Base-by-base conservation (phyloP, 2,329 filamentous ascomycete species). In the Pseudocercospora crystallina region DNA sequence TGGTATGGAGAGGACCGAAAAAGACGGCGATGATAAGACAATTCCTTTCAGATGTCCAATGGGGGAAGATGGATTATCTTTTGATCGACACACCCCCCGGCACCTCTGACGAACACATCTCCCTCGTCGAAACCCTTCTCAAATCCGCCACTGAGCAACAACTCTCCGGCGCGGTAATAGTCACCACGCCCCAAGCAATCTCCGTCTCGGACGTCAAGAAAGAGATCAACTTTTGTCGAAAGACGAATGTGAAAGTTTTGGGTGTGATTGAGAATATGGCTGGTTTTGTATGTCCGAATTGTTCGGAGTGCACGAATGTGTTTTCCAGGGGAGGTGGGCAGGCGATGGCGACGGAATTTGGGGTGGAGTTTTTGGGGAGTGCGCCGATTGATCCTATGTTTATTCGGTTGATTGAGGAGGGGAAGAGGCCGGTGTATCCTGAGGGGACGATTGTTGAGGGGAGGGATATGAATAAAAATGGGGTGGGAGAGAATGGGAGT, bases 11-110 rank as follows among this genome's bases (percentile, higher is more conserved):
- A 46, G 94, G 94, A 0, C 94, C 94, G 2, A 99, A 99, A 74
- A 99, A 99, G 76, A 99, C 94, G 4, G 94, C 94, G 43, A 99
- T 99, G 94, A 90, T 99, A 51, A 84, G 91, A 35, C 94, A 99
- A 70, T 99, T 99, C 67, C 77, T 99, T 26, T 87, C 88, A 1
- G 91, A 96, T 65, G 91, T 96, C 4, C 79, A 89, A 29, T 97
- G 94, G 94, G 81, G 83, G 47, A 81, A 85, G 17, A 82, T 89
- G n/a, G 92, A 97, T 69, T 97, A 89, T 66, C 79, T 99, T 0
- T 81, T 99, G 52, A 89, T 99, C 65, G 94, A 99, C 71, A 99
- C 94, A 2, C 94, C 94, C 10, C 94, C 94, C 0, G 94, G 94
- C 2, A 99, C 94, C 2, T 94, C 88, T 53, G 94, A 99, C 71